Base-by-base conservation (phyloP, 106 monocot species). In the Triglochin maritima region DNA sequence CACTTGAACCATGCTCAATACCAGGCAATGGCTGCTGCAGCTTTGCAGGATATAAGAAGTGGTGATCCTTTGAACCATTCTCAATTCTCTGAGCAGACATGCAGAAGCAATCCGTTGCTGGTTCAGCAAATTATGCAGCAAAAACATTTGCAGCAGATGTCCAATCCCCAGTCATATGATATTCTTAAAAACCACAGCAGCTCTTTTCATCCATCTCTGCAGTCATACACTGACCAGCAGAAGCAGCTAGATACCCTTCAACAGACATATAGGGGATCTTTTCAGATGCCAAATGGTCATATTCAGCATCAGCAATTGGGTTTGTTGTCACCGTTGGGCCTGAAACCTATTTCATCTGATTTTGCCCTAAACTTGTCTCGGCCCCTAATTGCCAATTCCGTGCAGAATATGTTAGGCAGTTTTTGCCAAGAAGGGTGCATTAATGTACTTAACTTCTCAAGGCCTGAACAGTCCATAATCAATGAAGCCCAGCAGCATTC, bases 21-120 rank as follows among this genome's bases (percentile, higher is more conserved):
- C 70, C 91, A 84, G 72, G 76, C 80, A 62, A 80, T 90, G 77
- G 83, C 83, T 78, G 78, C 90, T 51, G 62, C 85, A 67, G 78
- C 87, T 55, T 73, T 87, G 63, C 85, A 82, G 49, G 85, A 85
- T 49, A 68, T 85, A 62, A 81, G 76, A 80, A 75, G 77, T 54
- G 57, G 67, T 16, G 78, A 81, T 81, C 70, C 67, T 66, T 64
- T 86, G 69, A 99, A 78, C 50, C 86, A 90, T 67, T 78, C 80
- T 52, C 90, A 87, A 49, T 81, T 80, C 17, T 57, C 83, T n/a
- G 87, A 96, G 47, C 80, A 80, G 47, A 7, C 71, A 16, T 70
- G 70, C 65, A 76, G 75, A 50, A 70, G 62, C 50, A 87, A 60
- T 50, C 74, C 75, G 29, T 54, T 81, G 10, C 58, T 83, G 57